Percentiles rank a stretch among this genome's conserved stretches.
Conservation (phyloP, 805 yeast genomes). For the Hanseniaspora mollemarum region DNA sequence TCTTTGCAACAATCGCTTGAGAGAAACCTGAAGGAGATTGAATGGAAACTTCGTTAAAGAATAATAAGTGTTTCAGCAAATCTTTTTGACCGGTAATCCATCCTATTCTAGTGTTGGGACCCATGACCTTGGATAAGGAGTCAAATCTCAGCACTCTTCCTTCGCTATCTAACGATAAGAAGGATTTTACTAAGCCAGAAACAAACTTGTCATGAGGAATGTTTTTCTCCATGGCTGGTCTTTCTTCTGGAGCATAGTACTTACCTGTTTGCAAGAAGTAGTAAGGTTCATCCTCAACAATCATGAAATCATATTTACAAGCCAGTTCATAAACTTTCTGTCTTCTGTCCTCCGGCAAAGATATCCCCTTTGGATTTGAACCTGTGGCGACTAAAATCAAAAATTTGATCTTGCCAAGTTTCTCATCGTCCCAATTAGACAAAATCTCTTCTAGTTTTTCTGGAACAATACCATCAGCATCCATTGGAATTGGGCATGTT, state of each 20-base stretch:
- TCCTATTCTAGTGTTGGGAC: conserved; percentile 83
- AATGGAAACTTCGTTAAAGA: conserved; percentile 69
- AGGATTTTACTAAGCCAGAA: conserved; percentile 59
- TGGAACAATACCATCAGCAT: conserved; percentile 66
- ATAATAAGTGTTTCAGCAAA: conserved; percentile 52
- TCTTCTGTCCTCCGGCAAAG: conserved; percentile 68
- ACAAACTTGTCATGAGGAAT: conserved; percentile 53
- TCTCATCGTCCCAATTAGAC: conserved; percentile 56
- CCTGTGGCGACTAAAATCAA: conserved; percentile 91
- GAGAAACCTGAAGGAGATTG: conserved; percentile 78
- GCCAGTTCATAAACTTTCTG: conserved; percentile 62
- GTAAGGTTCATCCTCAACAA: conserved; percentile 95
- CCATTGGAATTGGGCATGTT: conserved; percentile 66
- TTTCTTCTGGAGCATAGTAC: conserved; percentile 40
- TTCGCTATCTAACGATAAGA: conserved; percentile 62
- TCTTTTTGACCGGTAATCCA: conserved; percentile 70
- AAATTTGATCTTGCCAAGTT: conserved; percentile 61
- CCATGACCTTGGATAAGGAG: conserved; percentile 80
- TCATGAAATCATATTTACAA: conserved; percentile 71
- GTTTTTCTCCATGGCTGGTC: conserved; percentile 15
- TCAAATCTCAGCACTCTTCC: conserved; percentile 86
- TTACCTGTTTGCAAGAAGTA: conserved; percentile 88
- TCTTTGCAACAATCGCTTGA: conserved; percentile 55
- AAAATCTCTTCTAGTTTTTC: conserved; percentile 51
- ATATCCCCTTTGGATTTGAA: conserved; percentile 95